Evolutionary conservation across 2,329 filamentous ascomycete genomes (phyloP).

Genomic region (Teratosphaeria zuluensis): DNA sequence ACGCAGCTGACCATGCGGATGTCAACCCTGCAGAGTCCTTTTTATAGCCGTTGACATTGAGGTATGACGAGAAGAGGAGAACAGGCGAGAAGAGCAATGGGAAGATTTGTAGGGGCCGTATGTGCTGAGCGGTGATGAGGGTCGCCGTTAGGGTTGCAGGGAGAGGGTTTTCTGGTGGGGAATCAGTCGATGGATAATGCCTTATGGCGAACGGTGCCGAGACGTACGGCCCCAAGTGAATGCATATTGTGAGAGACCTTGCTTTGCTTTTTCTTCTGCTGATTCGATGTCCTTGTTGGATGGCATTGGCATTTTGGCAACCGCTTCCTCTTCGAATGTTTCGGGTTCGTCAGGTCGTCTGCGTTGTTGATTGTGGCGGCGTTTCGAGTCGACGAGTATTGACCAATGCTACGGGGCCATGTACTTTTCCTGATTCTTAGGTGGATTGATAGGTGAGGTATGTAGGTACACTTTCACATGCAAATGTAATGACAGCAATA

Average conservation of each 20-base stretch:
- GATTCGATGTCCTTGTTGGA: constrained; percentile 23
- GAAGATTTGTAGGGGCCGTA: constrained; percentile 54
- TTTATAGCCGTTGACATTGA: constrained; percentile 54
- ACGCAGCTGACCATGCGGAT: constrained; percentile 55
- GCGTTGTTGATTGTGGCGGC: background rate
- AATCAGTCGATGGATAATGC: constrained; percentile 5
- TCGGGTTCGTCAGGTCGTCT: background rate
- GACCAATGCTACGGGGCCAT: constrained; percentile 8
- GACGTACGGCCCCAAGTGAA: constrained; percentile 43
- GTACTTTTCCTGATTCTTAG: background rate
- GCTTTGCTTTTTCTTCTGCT: constrained; percentile 27
- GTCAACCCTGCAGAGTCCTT: constrained; percentile 54
- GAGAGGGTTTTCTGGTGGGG: constrained; percentile 50
- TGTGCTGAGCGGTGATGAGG: constrained; percentile 55
- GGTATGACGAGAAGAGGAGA: constrained; percentile 55
- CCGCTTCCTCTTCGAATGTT: background rate
- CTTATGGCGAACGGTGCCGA: constrained; percentile 12
- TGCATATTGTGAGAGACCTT: constrained; percentile 35
- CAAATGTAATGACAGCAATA: background rate
- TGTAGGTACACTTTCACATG: background rate
- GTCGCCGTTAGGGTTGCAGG: constrained; percentile 57
- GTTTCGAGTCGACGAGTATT: background rate
- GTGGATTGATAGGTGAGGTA: background rate
- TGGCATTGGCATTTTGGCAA: constrained; percentile 31
- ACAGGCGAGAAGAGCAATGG: constrained; percentile 60